Base-by-base conservation (phyloP, 352 stramenopile genomes). In the Phytophthora pinifolia region DNA sequence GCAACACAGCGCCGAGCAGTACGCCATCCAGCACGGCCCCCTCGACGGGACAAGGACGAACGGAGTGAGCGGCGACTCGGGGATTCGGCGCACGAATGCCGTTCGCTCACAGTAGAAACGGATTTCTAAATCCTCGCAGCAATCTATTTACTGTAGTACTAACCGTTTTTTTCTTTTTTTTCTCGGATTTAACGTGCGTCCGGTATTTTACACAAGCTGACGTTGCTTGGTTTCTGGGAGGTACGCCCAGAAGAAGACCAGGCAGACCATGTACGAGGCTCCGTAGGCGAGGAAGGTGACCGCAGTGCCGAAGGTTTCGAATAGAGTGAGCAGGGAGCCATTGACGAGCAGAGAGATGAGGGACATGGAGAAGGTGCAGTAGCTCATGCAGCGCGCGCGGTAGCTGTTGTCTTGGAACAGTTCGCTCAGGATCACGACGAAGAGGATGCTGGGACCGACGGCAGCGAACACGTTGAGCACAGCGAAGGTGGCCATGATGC, bases 351-450 rank as follows among this genome's bases (percentile, higher is more conserved):
- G 65, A 46, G 85, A 92, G 44, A 92, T 83, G 45, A 91, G 72
- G 45, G 84, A 94, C 84, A 94, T 94, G 34, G 82, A 64, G 59
- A 94, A 94, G 34, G 84, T 94, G 58, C 84, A 94, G 69, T 91
- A 92, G 73, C 84, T 92, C 82, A 92, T 94, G 75, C 89, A 92
- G 17, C 70, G 63, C 22, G 84, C 84, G 15, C 84, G 84, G 54
- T 92, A 88, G 62, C 70, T 88, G 54, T 71, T 86, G 70, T 91
- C 76, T 41, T 85, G 78, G 53, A 94, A 94, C 30, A 94, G 68
- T 54, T 94, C 84, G 36, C 76, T 91, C 20, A 94, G 66, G 58
- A 94, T 92, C 2, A 94, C 79, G 36, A 94, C 75, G 25, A 94
- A 94, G 13, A 92, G 70, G 46, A 89, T 79, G 54, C 79, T 89